Evolutionary conservation across 2,329 filamentous ascomycete species (phyloP), one percentile per base, ranked within the genome.

Genomic region (Blastomyces silverae): DNA sequence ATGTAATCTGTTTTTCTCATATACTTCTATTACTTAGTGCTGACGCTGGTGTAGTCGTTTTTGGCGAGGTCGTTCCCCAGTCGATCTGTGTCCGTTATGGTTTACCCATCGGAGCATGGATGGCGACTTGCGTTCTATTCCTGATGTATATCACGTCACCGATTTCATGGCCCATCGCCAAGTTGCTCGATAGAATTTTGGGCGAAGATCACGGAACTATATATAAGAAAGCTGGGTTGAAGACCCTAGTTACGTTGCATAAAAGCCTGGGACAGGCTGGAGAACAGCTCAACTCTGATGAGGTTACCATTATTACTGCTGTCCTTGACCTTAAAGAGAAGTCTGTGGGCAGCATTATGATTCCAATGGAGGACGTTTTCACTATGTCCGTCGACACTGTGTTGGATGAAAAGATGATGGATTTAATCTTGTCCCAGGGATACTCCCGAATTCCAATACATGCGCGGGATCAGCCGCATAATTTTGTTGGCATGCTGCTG

Each of bases 261-360:
- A 92, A 95, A 77, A 67, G 62, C 7, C 80, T 97, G 15, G 94
- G 94, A 37, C 87, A 91, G 57, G 89, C 89, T 13, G 84, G 84
- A 50, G 92, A 99, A 73, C 89, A 94, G 65, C 81, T 99, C 63
- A 97, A 97, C 77, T 89, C 96, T 70, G 94, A 99, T 73, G 94
- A 99, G 77, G 94, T 99, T 69, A 97, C 94, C 66, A 99, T 99
- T 75, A 99, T 99, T 77, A 96, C 91, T 69, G 93, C 94, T 48
- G 94, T 97, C 17, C 81, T 99, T 65, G 94, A 99, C 74, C 82
- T 99, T 69, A 99, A 97, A 80, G 92, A 94, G 70, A 99, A 99
- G 80, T 84, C 93, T 0, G 92, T 99, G 7, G 91, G 91, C 56
- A 89, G 87, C 73, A 96, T 99, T 74, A 99, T 99, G 94, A 99